Conservation (phyloP, 768 basidiomycete genomes). For the Pleurotus cornucopiae region DNA sequence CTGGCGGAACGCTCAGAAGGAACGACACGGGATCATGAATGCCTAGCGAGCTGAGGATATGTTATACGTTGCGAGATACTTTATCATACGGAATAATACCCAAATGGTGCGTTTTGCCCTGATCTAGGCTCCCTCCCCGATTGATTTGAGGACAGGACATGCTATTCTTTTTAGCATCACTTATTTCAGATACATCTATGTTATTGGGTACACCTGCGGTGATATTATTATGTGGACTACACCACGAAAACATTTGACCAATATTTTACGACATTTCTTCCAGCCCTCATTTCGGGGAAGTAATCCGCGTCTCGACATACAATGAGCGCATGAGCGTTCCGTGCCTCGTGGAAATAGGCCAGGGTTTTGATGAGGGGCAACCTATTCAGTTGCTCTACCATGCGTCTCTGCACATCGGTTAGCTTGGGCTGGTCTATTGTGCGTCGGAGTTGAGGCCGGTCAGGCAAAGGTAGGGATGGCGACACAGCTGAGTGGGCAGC, state of each 20-base stretch:
- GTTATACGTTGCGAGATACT: no score
- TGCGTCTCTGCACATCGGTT: slow-evolving; percentile 51
- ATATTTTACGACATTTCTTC: slow-evolving; percentile 63
- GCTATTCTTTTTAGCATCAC: no score
- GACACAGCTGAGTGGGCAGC: background rate
- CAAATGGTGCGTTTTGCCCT: no score
- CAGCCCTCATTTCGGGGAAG: slow-evolving; percentile 52
- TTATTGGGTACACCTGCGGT: no score
- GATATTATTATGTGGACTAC: background rate
- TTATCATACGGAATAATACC: no score
- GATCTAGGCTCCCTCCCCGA: no score
- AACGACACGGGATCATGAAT: slow-evolving; percentile 28
- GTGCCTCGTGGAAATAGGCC: slow-evolving; percentile 53
- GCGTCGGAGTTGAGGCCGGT: background rate
- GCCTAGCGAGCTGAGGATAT: no score
- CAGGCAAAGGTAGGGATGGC: background rate
- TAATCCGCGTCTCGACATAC: slow-evolving; percentile 60
- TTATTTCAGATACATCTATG: no score
- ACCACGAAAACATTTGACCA: slow-evolving; percentile 57
- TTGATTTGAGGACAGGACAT: no score
- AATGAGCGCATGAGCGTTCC: slow-evolving; percentile 68
- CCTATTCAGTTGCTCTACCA: slow-evolving; percentile 56
- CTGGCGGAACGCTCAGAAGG: slow-evolving; percentile 36
- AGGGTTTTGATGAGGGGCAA: slow-evolving; percentile 69
- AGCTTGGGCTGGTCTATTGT: slow-evolving; percentile 38